Conservation (phyloP, 2,329 filamentous ascomycete genomes). For the Remersonia thermophila region DNA sequence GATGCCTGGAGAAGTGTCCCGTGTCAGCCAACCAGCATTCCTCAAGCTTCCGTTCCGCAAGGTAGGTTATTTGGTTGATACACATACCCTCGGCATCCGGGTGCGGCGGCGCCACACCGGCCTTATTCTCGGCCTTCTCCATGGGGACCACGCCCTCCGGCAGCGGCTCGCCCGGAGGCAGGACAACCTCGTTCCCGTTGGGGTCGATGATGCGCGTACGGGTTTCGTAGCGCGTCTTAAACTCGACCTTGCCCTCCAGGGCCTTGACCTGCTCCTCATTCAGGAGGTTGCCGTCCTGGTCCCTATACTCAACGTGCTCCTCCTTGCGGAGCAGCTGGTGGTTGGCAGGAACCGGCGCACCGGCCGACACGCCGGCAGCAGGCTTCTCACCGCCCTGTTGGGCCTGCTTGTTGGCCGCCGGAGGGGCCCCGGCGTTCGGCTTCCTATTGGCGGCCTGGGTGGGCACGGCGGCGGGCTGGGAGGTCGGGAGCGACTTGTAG, state of each 20-base stretch:
- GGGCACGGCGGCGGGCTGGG: slow-evolving; percentile 14
- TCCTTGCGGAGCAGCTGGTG: slow-evolving; percentile 46
- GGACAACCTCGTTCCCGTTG: slow-evolving; percentile 61
- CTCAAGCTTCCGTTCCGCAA: no score
- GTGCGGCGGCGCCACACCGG: slow-evolving; percentile 42
- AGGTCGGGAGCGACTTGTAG: slow-evolving; percentile 27
- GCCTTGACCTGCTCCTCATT: slow-evolving; percentile 70
- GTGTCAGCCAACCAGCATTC: slow-evolving; percentile 1
- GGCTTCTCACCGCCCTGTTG: slow-evolving; percentile 17
- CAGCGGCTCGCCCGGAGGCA: slow-evolving; percentile 29
- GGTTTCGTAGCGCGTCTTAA: slow-evolving; percentile 95
- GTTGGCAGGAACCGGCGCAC: slow-evolving; percentile 35
- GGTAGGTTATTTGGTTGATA: no score
- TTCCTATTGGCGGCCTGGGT: slow-evolving; percentile 4
- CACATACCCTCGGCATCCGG: slow-evolving; percentile 41
- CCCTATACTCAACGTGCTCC: slow-evolving; percentile 85
- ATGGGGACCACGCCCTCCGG: slow-evolving; percentile 1
- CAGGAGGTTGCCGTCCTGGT: slow-evolving; percentile 84
- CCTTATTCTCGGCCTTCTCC: slow-evolving; percentile 17
- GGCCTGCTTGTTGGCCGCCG: slow-evolving; percentile 17
- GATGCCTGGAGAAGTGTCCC: slow-evolving; percentile 28
- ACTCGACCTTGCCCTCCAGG: slow-evolving; percentile 85
- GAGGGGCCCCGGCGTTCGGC: slow-evolving; percentile 1
- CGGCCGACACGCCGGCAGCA: slow-evolving; percentile 31
- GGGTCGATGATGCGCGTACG: slow-evolving; percentile 72